A percentile compares a stretch with the other conserved stretches of the same genome.
Conservation (phyloP, 1,139 yeast genomes). For the Suhomyces bolitotheri region DNA sequence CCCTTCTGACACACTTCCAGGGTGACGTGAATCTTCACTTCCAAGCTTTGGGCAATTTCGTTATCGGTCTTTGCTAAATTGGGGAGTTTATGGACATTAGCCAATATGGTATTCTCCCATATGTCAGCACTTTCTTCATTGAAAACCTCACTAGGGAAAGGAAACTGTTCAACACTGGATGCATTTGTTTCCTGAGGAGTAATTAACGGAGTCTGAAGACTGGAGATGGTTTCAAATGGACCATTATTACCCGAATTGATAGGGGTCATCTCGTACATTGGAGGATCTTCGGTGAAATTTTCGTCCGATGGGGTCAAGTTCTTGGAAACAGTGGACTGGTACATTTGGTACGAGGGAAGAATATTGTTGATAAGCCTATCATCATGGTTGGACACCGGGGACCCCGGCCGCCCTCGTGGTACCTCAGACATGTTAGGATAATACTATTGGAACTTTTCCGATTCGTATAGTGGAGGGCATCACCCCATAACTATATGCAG, state of each 20-base stretch:
- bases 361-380: conserved; percentile 39
- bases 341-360: conserved; percentile 50
- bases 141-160: conserved; percentile 15
- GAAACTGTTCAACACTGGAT: conserved; percentile 12
- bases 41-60: conserved; percentile 28
- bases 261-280: conserved; percentile 43
- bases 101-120: conserved; percentile 48
- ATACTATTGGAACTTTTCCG: too few species aligned
- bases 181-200: conserved; percentile 5
- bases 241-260: conserved; percentile 21
- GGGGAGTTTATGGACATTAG: conserved; percentile 43
- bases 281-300: conserved; percentile 45
- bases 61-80: conserved; percentile 34
- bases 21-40: conserved; percentile 39
- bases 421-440: conserved; percentile 1
- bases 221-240: conserved; percentile 12
- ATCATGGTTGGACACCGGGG: conserved; percentile 8
- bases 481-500: too few species aligned
- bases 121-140: conserved; percentile 34
- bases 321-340: conserved; percentile 44
- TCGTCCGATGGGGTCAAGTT: conserved; percentile 41
- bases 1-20: conserved; percentile 47
- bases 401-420: conserved; percentile 4
- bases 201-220: conserved; percentile 14
- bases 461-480: too few species aligned